Evolutionary conservation across 148 eudicot species (phyloP), one percentile per base, ranked within the genome.

Genomic region (Amaranthus palmeri): DNA sequence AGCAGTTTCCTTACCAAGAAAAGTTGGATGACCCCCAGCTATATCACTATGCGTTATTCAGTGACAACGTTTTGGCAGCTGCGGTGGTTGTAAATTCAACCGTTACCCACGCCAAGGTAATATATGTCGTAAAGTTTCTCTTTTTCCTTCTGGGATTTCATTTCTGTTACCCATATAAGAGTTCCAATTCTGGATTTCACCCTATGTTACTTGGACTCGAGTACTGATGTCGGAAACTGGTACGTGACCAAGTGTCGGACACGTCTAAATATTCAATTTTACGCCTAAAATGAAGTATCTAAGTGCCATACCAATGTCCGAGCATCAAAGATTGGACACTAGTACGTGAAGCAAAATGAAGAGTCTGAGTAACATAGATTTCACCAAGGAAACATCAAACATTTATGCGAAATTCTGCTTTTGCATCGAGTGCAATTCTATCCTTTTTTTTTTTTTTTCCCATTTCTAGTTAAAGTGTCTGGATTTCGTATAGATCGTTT

Each of bases 1-100:
- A 80, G 72, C 83, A 83, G 58, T 89, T 95, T 65, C 86, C 87
- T 5, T 77, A 84, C 78, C 85, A 79, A 79, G 88, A 89, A 67
- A 95, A 84, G 70, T 68, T 95, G 69, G 92, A 88, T 53, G 84
- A 89, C 55, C 87, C 96, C 47, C 81, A 69, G 73, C 82, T 91
- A 64, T 90, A 83, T 81, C 99, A 95, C 81, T 95, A 91, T 81
- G 97, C 99, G 48, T 79, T 95, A 54, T 95, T 91, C 78, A 88
- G 96, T 8, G 98, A 95, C 73, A 95, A 95, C 41, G 65, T 91
- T 56, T 82, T 95, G 85, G 98, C 98, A 25, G 90, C 97, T 13
- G 97, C 97, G 54, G 97, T 81, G 46, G 98, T 95, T 59, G 97
- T 95, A 9, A 95, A 95, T 83, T 95, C 97, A 49, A 95, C 97